Percentiles rank a stretch among this genome's conserved stretches.
phyloP scores from a whole-genome alignment of 108 stramenopile genomes.

The Cyclostephanos tholiformis region DNA sequence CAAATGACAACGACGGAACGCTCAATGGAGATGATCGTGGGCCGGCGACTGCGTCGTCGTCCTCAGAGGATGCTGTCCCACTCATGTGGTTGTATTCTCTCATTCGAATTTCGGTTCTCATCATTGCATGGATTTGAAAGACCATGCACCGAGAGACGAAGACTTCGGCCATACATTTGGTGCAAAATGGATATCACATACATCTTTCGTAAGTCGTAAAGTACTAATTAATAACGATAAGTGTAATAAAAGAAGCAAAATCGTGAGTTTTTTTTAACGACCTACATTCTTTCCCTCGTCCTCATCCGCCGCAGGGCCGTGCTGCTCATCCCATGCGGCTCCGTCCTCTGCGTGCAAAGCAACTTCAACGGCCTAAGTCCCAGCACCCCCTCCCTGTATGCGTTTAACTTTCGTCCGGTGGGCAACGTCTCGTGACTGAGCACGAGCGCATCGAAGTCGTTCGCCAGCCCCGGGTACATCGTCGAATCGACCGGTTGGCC shows the following conservation, averaged over 20 bases:
- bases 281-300: neutral
- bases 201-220: neutral
- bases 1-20: no score
- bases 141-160: no score
- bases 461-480: conserved; percentile 30
- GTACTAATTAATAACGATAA: neutral
- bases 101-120: no score
- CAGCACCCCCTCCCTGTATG: conserved; percentile 58
- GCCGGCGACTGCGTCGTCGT: no score
- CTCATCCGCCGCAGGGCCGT: conserved; percentile 71
- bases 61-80: no score
- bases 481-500: conserved; percentile 46
- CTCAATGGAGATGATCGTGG: no score
- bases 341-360: conserved; percentile 85
- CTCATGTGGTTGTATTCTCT: no score
- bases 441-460: conserved; percentile 81
- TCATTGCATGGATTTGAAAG: no score
- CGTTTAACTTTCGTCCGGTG: conserved; percentile 74
- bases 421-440: conserved; percentile 84
- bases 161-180: neutral
- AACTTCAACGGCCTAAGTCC: conserved; percentile 69
- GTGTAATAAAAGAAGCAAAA: neutral
- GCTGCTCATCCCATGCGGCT: conserved; percentile 88
- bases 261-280: no score
- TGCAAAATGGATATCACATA: neutral